A percentile compares a stretch with the other conserved stretches of the same genome.
phyloP scores from a whole-genome alignment of 345 rosid genomes.

The Cochlearia excelsa region DNA sequence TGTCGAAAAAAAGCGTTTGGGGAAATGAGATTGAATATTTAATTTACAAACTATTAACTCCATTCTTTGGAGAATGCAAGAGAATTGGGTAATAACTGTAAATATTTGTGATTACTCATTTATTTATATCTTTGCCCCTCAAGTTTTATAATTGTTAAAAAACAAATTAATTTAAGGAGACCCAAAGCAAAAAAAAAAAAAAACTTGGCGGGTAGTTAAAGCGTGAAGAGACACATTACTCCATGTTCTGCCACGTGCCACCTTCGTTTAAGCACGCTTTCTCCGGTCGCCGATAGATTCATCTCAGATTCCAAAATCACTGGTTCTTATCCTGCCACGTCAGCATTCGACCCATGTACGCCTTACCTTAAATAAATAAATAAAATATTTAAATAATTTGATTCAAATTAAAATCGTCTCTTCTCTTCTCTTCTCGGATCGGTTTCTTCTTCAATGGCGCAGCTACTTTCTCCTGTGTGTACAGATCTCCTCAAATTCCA shows the following conservation, averaged over 20 bases:
- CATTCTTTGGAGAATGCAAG: too few relatives aligned
- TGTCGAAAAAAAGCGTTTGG: too few relatives aligned
- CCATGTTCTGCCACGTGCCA: constrained; percentile 54
- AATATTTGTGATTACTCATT: too few relatives aligned
- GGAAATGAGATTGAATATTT: too few relatives aligned
- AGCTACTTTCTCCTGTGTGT: constrained; percentile 68
- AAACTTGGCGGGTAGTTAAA: constrained; percentile 29
- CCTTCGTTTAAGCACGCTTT: constrained; percentile 19
- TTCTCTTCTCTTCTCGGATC: not conserved
- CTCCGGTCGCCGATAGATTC: constrained; percentile 32
- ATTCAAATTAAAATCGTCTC: constrained; percentile 17
- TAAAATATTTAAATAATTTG: not conserved
- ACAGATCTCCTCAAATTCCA: constrained; percentile 61
- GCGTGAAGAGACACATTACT: constrained; percentile 30
- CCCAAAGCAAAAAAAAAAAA: too few relatives aligned
- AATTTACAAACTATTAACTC: too few relatives aligned
- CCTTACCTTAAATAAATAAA: constrained; percentile 29
- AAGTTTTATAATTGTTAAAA: too few relatives aligned
- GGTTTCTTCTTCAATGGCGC: constrained; percentile 56
- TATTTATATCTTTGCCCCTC: too few relatives aligned
- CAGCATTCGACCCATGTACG: constrained; percentile 46
- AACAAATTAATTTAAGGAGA: too few relatives aligned
- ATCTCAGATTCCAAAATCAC: constrained; percentile 35
- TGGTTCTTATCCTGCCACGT: constrained; percentile 61
- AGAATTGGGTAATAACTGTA: too few relatives aligned